A percentile compares a stretch with the other conserved stretches of the same genome.
Conservation (phyloP, 495 filamentous ascomycete genomes). For the Bacidia gigantensis region DNA sequence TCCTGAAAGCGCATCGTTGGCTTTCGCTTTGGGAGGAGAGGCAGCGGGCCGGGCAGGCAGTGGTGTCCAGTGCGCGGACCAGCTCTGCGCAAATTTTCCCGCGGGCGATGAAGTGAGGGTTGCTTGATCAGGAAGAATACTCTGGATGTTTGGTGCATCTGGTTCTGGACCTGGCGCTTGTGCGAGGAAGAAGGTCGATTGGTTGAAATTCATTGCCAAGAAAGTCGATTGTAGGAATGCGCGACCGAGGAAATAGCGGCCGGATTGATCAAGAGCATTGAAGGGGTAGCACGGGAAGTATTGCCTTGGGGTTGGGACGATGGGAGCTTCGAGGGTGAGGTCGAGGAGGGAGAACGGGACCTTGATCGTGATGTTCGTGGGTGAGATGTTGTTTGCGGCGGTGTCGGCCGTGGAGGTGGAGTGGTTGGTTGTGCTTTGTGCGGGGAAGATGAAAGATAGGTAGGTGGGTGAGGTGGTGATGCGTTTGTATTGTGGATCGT, state of each 20-base stretch:
- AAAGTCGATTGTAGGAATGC: conserved; percentile 46
- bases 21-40: conserved; percentile 1
- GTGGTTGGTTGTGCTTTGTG: not conserved
- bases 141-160: conserved; percentile 10
- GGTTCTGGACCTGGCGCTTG: conserved; percentile 35
- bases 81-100: conserved; percentile 23
- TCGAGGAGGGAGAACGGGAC: conserved; percentile 40
- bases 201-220: conserved; percentile 35
- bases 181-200: conserved; percentile 34
- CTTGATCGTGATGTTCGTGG: conserved; percentile 33
- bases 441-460: conserved; percentile 34
- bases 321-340: conserved; percentile 35
- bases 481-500: conserved; percentile 23
- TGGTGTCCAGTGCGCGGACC: conserved; percentile 27
- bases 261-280: conserved; percentile 8
- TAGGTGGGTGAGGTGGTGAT: conserved; percentile 35
- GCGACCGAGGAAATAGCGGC: conserved; percentile 32
- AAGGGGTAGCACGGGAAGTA: conserved; percentile 41
- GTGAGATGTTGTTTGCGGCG: conserved; percentile 11
- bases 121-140: conserved; percentile 6
- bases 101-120: conserved; percentile 19
- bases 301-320: conserved; percentile 27
- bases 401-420: conserved; percentile 9
- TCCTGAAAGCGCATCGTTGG: conserved; percentile 12
- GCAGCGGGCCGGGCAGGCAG: conserved; percentile 4